Evolutionary conservation across 1,139 yeast genomes (phyloP), one percentile per base, ranked within the genome.

Genomic region (Blastobotrys buckinghamii): DNA sequence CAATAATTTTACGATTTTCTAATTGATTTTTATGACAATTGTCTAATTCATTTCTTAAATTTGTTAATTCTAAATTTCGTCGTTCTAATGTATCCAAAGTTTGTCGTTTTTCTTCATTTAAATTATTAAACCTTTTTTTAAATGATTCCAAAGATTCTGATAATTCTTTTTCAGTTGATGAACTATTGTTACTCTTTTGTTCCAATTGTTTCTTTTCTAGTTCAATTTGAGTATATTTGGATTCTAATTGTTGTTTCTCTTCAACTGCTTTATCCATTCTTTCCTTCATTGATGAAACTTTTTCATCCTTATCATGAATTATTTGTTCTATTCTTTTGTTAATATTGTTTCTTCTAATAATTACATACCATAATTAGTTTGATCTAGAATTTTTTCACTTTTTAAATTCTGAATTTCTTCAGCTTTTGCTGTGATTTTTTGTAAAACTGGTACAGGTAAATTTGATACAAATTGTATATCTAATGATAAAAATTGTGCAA

Each of bases 1-100:
- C 63, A 8, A 70, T 53, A 12, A 63, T 57, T 47, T 68, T 64
- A 43, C 80, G 70, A n/a, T 71, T 59, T 9, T 64, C 65, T 26
- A 80, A 75, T 53, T 76, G 78, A 6, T 75, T 69, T 16, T 69
- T 67, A 27, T 79, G 74, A 32, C 82, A 63, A 20, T 67, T 65
- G 40, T 75, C 76, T n/a, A 81, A 65, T 44, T 81, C 81, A n/a
- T 68, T 70, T 48, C 75, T 76, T 40, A 79, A 65, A n/a, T 69
- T 71, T 35, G 71, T 68, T 36, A 76, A 63, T 54, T 81, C 84
- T 26, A 66, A 69, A 66, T 68, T 73, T 55, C 72, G 73, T 49
- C 69, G 65, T 48, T 71, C 75, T n/a, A 77, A 53, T 26, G 72
- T 55, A 45, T 71, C 75, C 33, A 72, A 57, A 1, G 71, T 63